Conservation (phyloP, 176 grass and related monocot genomes). For the Carex pumila region DNA sequence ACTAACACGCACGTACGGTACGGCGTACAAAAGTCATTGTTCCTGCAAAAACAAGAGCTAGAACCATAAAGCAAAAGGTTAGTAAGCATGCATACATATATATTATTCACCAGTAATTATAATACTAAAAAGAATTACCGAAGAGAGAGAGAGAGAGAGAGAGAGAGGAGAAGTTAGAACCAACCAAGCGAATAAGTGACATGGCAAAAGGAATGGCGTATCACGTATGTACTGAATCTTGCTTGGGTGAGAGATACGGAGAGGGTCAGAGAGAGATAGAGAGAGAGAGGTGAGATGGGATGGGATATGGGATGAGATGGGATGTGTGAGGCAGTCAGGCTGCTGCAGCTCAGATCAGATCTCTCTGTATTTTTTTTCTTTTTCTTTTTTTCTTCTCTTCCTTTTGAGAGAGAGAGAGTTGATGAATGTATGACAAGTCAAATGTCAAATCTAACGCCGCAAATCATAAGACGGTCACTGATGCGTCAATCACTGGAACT, state of each 20-base stretch:
- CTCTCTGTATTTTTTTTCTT: background rate
- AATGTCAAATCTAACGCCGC: constrained; percentile 42
- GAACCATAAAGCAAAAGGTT: background rate
- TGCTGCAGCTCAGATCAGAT: background rate
- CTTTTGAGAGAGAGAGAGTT: background rate
- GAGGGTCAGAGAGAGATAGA: background rate
- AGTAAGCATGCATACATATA: too few relatives aligned
- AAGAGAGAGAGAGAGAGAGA: too few relatives aligned
- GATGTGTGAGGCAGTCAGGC: constrained; percentile 24
- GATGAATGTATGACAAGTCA: constrained; percentile 43
- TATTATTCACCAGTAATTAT: too few relatives aligned
- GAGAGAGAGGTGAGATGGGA: constrained; percentile 5
- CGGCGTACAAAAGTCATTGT: constrained; percentile 1
- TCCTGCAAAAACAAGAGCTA: background rate
- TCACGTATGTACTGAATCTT: background rate
- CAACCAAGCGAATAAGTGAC: background rate
- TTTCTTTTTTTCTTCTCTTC: background rate
- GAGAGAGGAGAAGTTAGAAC: too few relatives aligned
- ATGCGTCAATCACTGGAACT: constrained; percentile 30
- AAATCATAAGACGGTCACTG: constrained; percentile 55
- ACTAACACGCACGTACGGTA: background rate
- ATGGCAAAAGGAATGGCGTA: constrained; percentile 22
- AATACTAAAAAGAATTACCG: too few relatives aligned
- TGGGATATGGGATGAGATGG: constrained; percentile 3
- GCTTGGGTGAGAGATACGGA: background rate